Evolutionary conservation across 441 rosid species (phyloP).

Genomic region (Eutrema salsugineum): DNA sequence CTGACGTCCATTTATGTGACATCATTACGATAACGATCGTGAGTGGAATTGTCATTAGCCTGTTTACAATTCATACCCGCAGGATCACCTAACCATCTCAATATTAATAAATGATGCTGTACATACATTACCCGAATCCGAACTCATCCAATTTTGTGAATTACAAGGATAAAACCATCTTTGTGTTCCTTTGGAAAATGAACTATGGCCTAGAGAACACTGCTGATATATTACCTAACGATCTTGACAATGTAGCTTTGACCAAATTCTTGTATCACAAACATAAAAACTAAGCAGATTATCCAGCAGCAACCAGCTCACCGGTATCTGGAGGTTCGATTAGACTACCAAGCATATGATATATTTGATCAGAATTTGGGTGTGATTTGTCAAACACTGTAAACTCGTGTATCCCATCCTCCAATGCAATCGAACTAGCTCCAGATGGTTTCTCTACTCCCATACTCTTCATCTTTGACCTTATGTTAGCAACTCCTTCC

Average conservation of each 20-base stretch:
- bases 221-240: conserved; percentile 6
- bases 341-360: conserved; percentile 52
- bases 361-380: conserved; percentile 52
- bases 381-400: conserved; percentile 63
- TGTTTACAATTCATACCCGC: neutral
- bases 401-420: conserved; percentile 55
- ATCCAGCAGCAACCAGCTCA: conserved; percentile 26
- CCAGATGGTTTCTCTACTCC: conserved; percentile 63
- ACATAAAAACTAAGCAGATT: neutral
- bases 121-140: neutral
- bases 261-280: neutral
- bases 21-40: neutral
- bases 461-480: conserved; percentile 58
- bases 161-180: conserved; percentile 20
- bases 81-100: neutral
- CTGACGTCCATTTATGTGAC: conserved; percentile 8
- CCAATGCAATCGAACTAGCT: conserved; percentile 63
- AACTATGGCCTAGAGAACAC: neutral
- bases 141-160: neutral
- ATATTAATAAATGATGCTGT: conserved; percentile 1
- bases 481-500: conserved; percentile 56
- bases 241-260: neutral
- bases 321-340: conserved; percentile 31
- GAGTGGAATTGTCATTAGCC: neutral
- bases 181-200: conserved; percentile 8